phyloP scores from a whole-genome alignment of 2,329 filamentous ascomycete species.

The Fonsecaea pedrosoi region DNA sequence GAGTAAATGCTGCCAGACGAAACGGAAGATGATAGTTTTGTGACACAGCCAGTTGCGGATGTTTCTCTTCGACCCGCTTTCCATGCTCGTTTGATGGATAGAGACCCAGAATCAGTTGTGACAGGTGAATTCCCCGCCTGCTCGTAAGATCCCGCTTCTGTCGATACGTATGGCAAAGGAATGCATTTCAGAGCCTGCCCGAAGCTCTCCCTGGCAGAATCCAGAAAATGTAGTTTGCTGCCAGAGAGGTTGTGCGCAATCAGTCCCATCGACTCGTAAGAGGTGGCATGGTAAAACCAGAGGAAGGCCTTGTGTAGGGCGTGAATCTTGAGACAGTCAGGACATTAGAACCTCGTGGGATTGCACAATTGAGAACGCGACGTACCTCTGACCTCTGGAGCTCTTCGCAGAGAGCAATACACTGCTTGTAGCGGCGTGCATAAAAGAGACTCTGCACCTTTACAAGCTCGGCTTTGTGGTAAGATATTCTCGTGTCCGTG shows the following conservation, averaged over 20 bases:
- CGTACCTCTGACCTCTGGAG: conserved; percentile 28
- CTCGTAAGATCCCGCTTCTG: conserved; percentile 25
- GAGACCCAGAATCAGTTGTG: background rate
- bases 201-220: conserved; percentile 36
- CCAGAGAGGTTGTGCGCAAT: conserved; percentile 38
- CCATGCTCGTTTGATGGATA: background rate
- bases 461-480: conserved; percentile 30
- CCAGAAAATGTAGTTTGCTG: conserved; percentile 36
- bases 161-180: conserved; percentile 32
- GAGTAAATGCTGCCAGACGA: conserved; percentile 24
- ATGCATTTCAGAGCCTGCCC: conserved; percentile 29
- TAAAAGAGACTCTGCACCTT: conserved; percentile 31
- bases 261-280: conserved; percentile 38
- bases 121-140: conserved; percentile 24
- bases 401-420: conserved; percentile 34
- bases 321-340: conserved; percentile 30
- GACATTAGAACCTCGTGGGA: background rate
- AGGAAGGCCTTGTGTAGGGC: conserved; percentile 37
- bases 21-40: conserved; percentile 4
- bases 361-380: background rate
- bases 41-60: background rate
- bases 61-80: background rate
- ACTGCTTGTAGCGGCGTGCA: conserved; percentile 35
- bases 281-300: conserved; percentile 39
- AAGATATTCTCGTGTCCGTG: conserved; percentile 13